phyloP scores from a whole-genome alignment of 2,329 filamentous ascomycete species.

The Fusarium foetens region DNA sequence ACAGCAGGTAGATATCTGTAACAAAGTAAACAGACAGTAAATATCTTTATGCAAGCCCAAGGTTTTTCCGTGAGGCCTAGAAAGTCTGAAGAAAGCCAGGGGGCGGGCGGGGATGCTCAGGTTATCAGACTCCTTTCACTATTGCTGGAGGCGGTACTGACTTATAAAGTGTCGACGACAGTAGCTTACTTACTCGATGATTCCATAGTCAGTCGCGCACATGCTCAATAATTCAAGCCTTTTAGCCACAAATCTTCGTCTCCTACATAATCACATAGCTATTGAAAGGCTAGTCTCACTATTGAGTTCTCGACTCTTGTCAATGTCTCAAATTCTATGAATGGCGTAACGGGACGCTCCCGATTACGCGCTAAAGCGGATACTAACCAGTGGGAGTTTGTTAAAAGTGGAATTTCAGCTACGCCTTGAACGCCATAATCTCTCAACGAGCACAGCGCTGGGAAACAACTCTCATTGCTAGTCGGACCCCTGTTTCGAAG shows the following conservation, averaged over 20 bases:
- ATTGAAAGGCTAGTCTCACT: neutral
- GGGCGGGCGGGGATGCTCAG: neutral
- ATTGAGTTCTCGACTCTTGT: neutral
- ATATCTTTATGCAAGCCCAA: no score
- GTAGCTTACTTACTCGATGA: fast-evolving
- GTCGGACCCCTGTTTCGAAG: no score
- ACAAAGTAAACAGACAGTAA: neutral
- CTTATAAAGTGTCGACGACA: fast-evolving
- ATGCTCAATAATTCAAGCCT: neutral
- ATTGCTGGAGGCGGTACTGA: neutral
- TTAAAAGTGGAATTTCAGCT: neutral
- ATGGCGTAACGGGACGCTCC: neutral
- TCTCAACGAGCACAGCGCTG: neutral
- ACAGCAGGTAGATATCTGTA: neutral
- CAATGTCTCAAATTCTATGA: neutral
- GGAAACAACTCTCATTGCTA: no score
- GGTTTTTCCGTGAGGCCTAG: no score
- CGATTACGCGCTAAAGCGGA: neutral
- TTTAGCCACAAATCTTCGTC: fast-evolving
- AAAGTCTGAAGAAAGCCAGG: no score
- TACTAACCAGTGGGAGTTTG: neutral
- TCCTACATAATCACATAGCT: neutral
- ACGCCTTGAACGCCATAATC: neutral
- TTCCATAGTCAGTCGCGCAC: neutral
- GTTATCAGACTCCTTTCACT: fast-evolving